Conservation (phyloP, 1,139 yeast species). For the Blastobotrys proliferans region DNA sequence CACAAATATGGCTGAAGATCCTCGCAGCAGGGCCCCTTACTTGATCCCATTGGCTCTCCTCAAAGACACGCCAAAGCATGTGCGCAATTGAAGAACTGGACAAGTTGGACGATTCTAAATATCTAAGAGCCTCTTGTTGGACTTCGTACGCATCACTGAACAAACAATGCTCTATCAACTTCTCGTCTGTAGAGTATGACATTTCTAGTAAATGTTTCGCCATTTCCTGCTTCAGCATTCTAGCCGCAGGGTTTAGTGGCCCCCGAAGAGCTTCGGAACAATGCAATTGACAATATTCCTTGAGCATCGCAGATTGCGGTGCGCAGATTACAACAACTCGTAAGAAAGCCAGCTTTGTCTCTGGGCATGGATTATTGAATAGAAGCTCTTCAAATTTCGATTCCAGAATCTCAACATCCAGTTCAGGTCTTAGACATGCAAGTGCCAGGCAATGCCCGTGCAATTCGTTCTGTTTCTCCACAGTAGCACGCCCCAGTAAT, state of each 20-base stretch:
- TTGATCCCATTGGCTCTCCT: conserved; percentile 38
- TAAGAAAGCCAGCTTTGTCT: conserved; percentile 39
- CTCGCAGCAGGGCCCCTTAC: conserved; percentile 43
- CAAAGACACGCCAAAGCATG: conserved; percentile 34
- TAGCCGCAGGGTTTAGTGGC: conserved; percentile 14
- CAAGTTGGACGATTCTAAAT: conserved; percentile 17
- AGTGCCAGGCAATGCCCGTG: conserved; percentile 59
- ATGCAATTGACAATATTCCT: neutral
- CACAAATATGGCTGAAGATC: conserved; percentile 35
- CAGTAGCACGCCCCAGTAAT: conserved; percentile 18
- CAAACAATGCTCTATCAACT: conserved; percentile 10
- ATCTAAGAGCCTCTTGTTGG: conserved; percentile 42
- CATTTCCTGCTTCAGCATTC: conserved; percentile 36
- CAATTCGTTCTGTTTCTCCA: conserved; percentile 40
- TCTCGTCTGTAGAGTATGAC: neutral
- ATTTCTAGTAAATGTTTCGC: conserved; percentile 13
- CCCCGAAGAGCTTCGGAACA: neutral
- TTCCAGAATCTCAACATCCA: conserved; percentile 18
- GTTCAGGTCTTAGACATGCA: conserved; percentile 4
- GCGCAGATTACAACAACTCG: conserved; percentile 26
- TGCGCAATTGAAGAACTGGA: conserved; percentile 14
- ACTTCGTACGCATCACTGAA: conserved; percentile 47
- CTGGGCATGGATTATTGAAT: conserved; percentile 29
- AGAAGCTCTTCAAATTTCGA: conserved; percentile 26
- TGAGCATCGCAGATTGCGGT: neutral